phyloP scores from a whole-genome alignment of 192 early-diverging fungal species.

The Dimargaris cristalligena region DNA sequence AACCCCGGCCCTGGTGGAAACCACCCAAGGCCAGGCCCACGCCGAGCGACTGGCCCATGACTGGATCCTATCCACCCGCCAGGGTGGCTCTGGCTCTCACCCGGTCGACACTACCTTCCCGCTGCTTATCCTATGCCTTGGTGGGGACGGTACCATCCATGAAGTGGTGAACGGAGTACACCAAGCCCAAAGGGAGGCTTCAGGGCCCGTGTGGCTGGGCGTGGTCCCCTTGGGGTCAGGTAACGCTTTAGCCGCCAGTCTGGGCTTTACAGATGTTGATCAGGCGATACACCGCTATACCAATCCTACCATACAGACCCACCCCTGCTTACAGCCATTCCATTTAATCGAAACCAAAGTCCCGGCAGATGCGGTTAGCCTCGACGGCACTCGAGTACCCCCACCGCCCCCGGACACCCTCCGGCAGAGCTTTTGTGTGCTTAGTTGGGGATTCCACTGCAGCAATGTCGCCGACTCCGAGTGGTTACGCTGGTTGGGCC shows the following conservation, averaged over 20 bases:
- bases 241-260: background rate
- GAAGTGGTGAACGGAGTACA: background rate
- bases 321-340: background rate
- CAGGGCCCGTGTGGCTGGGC: background rate
- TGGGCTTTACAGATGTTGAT: background rate
- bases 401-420: background rate
- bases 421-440: background rate
- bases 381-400: background rate
- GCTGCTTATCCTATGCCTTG: background rate
- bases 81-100: background rate
- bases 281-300: background rate
- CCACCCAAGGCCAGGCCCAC: background rate
- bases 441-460: slow-evolving; percentile 8
- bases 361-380: background rate
- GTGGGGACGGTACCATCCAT: slow-evolving; percentile 3
- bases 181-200: background rate
- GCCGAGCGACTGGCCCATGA: background rate
- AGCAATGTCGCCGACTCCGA: slow-evolving; percentile 1
- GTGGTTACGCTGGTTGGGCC: background rate
- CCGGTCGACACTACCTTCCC: background rate
- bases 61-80: background rate
- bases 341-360: background rate
- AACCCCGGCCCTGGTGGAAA: background rate
- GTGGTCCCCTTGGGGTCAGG: background rate
- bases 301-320: background rate